phyloP scores from a whole-genome alignment of 2,329 filamentous ascomycete species.

The Aspergillus melleus region DNA sequence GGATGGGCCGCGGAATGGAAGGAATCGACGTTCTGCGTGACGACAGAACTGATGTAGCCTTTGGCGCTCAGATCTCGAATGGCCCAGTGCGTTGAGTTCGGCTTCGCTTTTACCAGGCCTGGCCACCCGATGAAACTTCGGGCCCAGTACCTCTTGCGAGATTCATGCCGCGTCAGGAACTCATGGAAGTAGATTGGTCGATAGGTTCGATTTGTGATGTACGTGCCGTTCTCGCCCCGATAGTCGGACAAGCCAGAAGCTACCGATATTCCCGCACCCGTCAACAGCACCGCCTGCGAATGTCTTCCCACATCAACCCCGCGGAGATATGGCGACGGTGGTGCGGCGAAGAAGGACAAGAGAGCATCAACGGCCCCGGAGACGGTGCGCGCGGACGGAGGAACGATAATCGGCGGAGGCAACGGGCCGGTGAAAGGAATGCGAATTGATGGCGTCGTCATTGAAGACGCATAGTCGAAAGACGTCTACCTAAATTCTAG shows the following conservation, averaged over 20 bases:
- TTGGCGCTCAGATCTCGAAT: conserved; percentile 70
- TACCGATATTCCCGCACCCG: conserved; percentile 90
- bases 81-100: conserved; percentile 78
- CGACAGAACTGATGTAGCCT: conserved; percentile 71
- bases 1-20: conserved; percentile 83
- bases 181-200: conserved; percentile 92
- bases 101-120: conserved; percentile 71
- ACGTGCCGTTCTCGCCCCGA: conserved; percentile 83
- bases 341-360: conserved; percentile 69
- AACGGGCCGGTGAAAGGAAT: conserved; percentile 89
- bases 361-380: conserved; percentile 76
- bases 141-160: conserved; percentile 92
- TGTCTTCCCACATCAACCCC: conserved; percentile 42
- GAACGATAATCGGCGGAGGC: conserved; percentile 72
- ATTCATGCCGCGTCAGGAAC: conserved; percentile 77
- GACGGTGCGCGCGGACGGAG: conserved; percentile 67
- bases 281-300: conserved; percentile 65
- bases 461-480: conserved; percentile 42
- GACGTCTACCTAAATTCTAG: background rate
- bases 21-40: conserved; percentile 97
- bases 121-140: conserved; percentile 92
- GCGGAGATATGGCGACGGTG: conserved; percentile 52
- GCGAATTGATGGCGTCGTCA: conserved; percentile 74
- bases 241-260: conserved; percentile 93
- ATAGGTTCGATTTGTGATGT: conserved; percentile 86